Base-by-base conservation (phyloP, 2,329 filamentous ascomycete genomes). In the Curvularia sp. region DNA sequence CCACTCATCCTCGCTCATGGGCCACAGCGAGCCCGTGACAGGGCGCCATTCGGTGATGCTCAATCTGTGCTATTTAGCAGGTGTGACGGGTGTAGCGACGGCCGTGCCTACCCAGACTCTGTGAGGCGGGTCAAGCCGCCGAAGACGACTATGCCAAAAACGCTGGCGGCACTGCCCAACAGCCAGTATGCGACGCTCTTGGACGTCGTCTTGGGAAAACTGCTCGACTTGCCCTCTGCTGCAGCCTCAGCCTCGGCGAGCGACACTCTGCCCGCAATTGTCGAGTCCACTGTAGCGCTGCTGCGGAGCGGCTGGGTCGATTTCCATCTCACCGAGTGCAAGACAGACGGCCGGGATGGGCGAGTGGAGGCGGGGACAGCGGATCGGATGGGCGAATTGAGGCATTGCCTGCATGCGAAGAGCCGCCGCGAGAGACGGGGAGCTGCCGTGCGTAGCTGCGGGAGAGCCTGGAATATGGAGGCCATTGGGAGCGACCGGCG, bases 21-120 rank as follows among this genome's bases (percentile, higher is more conserved):
- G 95, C 34, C 93, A 93, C 36, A 96, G 81, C 15, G 93, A 93
- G 67, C 95, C 95, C 9, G 95, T 98, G 42, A 99, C 93, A 49
- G 95, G 95, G 67, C 89, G 89, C 95, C 95, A 99, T 90, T 99
- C 95, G 63, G 95, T 99, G 71, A 99, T 99, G 76, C 93, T 97
- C 66, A 99, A 84, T 45, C 94, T 96, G 56, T 48, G 13, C 48
- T 4, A 66, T 62, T 67, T 57, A 69, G 71, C 48, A 53, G 32
- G 36, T 38, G 61, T 18, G 45, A 19, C 21, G 25, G 43, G 57
- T 23, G 28, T 15, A 6, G 9, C n/a, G 25, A 13, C 10, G 27
- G 19, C 46, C 32, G 23, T 41, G 62, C 82, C 66, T 85, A 96
- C 93, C 93, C 95, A 66, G 95, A 99, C 80, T 99, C 95, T 3